These are phyloP conservation scores for Botryotinia globosa DNA, from an alignment of 2,329 filamentous ascomycete species.

Conservation along the genomic window DNA sequence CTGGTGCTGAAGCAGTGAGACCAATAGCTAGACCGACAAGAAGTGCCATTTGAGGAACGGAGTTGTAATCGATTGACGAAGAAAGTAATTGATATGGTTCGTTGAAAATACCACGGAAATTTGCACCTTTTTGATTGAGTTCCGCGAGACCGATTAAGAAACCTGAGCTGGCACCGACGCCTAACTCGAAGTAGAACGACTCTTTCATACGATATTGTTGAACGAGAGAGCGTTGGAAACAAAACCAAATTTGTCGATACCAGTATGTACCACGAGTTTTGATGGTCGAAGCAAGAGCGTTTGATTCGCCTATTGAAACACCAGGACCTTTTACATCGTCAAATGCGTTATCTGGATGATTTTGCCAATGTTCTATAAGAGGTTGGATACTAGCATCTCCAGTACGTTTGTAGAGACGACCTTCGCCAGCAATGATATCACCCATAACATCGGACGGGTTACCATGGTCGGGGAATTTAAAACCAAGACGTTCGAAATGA, in stretches of 20 bases:
- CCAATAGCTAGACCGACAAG: slow-evolving; percentile 55
- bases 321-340: slow-evolving; percentile 2
- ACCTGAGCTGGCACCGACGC: slow-evolving; percentile 51
- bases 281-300: slow-evolving; percentile 46
- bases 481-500: slow-evolving; percentile 54
- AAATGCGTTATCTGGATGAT: not conserved
- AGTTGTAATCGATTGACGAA: slow-evolving; percentile 48
- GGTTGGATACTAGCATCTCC: slow-evolving; percentile 49
- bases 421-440: slow-evolving; percentile 60
- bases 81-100: slow-evolving; percentile 51
- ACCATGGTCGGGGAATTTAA: slow-evolving; percentile 47
- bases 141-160: slow-evolving; percentile 54
- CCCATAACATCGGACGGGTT: slow-evolving; percentile 58
- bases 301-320: slow-evolving; percentile 41
- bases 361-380: slow-evolving; percentile 50
- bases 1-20: slow-evolving; percentile 52
- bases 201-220: slow-evolving; percentile 55
- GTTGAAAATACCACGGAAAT: slow-evolving; percentile 54
- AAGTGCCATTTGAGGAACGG: slow-evolving; percentile 52
- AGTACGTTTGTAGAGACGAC: slow-evolving; percentile 47
- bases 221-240: slow-evolving; percentile 50
- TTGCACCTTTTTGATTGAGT: slow-evolving; percentile 48
- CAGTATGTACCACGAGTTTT: slow-evolving; percentile 50
- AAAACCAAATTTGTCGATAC: slow-evolving; percentile 51
- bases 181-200: slow-evolving; percentile 54